These are phyloP conservation scores for Neonectria faginata DNA, from an alignment of 2,329 filamentous ascomycete genomes.

Conservation along the genomic window DNA sequence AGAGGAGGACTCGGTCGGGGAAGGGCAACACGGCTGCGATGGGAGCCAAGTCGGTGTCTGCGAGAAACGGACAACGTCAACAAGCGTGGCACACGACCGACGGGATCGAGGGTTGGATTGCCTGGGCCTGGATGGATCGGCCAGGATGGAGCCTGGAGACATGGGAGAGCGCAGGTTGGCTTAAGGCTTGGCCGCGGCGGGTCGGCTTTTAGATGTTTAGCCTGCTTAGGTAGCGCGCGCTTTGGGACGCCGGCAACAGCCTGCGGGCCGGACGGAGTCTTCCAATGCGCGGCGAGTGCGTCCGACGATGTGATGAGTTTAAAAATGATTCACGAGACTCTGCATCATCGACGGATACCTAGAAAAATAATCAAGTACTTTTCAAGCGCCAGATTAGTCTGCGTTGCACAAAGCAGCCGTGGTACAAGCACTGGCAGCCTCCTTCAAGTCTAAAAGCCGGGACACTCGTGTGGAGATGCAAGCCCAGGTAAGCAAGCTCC, in stretches of 20 bases:
- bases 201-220: not conserved
- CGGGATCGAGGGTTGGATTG: constrained; percentile 16
- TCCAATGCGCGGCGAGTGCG: not conserved
- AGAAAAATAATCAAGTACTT: not conserved
- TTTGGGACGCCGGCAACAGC: not conserved
- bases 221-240: not conserved
- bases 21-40: constrained; percentile 4
- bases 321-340: not conserved
- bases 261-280: not conserved
- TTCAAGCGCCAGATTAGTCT: not conserved
- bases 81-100: constrained; percentile 13
- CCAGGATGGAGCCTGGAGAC: constrained; percentile 25
- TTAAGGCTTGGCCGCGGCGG: constrained; percentile 9
- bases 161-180: constrained; percentile 9
- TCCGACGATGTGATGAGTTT: not conserved
- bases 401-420: not conserved
- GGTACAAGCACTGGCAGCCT: not conserved
- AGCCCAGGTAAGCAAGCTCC: no score
- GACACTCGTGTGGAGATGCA: not conserved
- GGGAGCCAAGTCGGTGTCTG: constrained; percentile 1
- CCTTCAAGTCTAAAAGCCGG: not conserved
- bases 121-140: constrained; percentile 17
- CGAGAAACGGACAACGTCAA: constrained; percentile 1
- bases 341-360: no score
- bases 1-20: not conserved